A percentile compares a stretch with the other conserved stretches of the same genome.
phyloP scores from a whole-genome alignment of 495 filamentous ascomycete species.

The Aspergillus conjunctus region DNA sequence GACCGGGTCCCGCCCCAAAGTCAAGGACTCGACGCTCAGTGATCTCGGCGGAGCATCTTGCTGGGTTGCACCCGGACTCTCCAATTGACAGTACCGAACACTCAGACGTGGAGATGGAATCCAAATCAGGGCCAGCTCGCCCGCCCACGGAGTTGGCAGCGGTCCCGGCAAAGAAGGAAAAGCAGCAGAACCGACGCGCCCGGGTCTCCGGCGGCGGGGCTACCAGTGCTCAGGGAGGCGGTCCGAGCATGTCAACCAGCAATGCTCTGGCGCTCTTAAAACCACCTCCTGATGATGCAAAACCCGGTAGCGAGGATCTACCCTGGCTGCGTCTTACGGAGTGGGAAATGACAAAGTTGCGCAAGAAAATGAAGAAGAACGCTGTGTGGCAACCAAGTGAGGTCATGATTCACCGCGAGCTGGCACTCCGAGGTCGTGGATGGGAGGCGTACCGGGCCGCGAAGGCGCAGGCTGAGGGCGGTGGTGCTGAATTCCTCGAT shows the following conservation, averaged over 20 bases:
- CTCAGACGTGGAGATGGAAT: constrained; percentile 43
- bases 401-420: constrained; percentile 92
- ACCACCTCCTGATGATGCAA: constrained; percentile 76
- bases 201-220: constrained; percentile 47
- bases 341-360: constrained; percentile 86
- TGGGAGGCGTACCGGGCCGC: constrained; percentile 71
- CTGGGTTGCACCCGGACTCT: constrained; percentile 45
- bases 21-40: constrained; percentile 43
- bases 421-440: constrained; percentile 75
- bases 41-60: constrained; percentile 39
- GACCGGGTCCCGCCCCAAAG: constrained; percentile 34
- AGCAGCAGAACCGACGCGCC: constrained; percentile 46
- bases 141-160: constrained; percentile 17
- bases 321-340: constrained; percentile 91
- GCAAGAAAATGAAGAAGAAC: constrained; percentile 99
- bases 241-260: constrained; percentile 75
- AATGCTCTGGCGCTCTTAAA: constrained; percentile 74
- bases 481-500: constrained; percentile 65
- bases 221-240: constrained; percentile 51
- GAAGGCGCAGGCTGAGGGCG: constrained; percentile 66
- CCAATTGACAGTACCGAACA: constrained; percentile 52
- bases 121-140: constrained; percentile 17
- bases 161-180: constrained; percentile 37
- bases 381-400: constrained; percentile 92
- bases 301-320: constrained; percentile 70